Evolutionary conservation across 257 asterid species (phyloP), one percentile per base, ranked within the genome.

Genomic region (Gentiana straminea): DNA sequence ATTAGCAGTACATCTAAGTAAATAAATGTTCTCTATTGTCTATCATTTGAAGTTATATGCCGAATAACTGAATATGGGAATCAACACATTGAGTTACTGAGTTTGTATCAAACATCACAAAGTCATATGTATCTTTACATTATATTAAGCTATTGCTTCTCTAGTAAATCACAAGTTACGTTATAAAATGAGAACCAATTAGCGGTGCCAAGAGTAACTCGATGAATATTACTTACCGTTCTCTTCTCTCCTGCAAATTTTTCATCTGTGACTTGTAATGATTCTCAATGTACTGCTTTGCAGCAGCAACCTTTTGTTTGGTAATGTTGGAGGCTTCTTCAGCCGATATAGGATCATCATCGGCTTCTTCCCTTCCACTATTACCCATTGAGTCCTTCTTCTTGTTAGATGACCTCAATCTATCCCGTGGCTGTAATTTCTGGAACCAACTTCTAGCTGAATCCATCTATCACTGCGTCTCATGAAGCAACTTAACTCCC

Each of bases 261-360:
- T 79, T 85, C 99, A 72, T 85, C 71, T 92, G 99, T 68, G 72
- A 85, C 75, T 85, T 92, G 91, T 92, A 92, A 74, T 92, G 99
- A 69, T 92, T 92, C 79, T 92, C 99, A 64, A 92, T 92, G 67
- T 85, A 92, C 78, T 92, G 94, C 84, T 92, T 92, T 0, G 99
- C 94, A 0, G 97, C 97, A 66, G 94, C 95, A 43, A 80, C 99
- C 66, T 79, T 88, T 77, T 92, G 95, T 63, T 92, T 88, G 0
- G 99, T 92, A 36, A 85, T 68, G 64, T 67, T 78, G n/a, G 99
- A 92, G 68, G 97, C 95, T 59, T 88, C 99, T 53, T 92, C 99
- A 39, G 75, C 75, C 0, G 89, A 68, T 59, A 79, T 59, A 35
- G 74, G 61, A 7, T 69, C 66, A 5, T 84, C 73, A 51, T 84